Conservation (phyloP, 2,329 filamentous ascomycete genomes). For the Cephalotrichum gorgonifer region DNA sequence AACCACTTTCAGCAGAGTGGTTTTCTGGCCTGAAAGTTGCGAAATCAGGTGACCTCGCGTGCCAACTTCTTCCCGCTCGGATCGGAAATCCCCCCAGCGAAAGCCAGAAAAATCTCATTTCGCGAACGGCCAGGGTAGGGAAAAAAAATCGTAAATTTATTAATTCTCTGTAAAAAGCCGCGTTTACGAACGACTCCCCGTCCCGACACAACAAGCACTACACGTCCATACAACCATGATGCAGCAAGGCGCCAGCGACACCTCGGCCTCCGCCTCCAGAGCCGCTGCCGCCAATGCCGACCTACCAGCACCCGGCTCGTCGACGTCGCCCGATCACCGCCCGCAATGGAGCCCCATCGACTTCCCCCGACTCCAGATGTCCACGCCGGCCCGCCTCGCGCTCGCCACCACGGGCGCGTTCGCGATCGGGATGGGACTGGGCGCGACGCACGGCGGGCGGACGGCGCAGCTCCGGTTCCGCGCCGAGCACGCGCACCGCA, state of each 20-base stretch:
- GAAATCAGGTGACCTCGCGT: slow-evolving; percentile 20
- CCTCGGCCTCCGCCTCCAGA: too few relatives aligned
- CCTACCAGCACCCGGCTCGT: too few relatives aligned
- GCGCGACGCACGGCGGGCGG: slow-evolving; percentile 61
- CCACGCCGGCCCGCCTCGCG: slow-evolving; percentile 54
- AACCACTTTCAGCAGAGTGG: too few relatives aligned
- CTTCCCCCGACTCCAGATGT: slow-evolving; percentile 46
- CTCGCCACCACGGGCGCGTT: slow-evolving; percentile 55
- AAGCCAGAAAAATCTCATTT: background rate
- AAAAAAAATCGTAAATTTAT: background rate
- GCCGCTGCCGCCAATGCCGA: too few relatives aligned
- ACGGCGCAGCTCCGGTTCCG: slow-evolving; percentile 75
- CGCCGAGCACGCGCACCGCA: slow-evolving; percentile 90
- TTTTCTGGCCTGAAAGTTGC: slow-evolving; percentile 10
- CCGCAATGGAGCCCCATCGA: slow-evolving; percentile 1
- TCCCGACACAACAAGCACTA: background rate
- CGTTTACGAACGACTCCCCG: background rate
- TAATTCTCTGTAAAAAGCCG: background rate
- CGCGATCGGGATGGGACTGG: slow-evolving; percentile 58
- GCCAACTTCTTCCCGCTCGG: too few relatives aligned
- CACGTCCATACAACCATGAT: too few relatives aligned
- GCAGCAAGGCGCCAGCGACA: too few relatives aligned
- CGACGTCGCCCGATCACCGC: background rate
- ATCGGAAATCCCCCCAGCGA: background rate
- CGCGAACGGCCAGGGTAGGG: too few relatives aligned